Conservation (phyloP, 2,329 filamentous ascomycete species). For the Alternaria infectoria region DNA sequence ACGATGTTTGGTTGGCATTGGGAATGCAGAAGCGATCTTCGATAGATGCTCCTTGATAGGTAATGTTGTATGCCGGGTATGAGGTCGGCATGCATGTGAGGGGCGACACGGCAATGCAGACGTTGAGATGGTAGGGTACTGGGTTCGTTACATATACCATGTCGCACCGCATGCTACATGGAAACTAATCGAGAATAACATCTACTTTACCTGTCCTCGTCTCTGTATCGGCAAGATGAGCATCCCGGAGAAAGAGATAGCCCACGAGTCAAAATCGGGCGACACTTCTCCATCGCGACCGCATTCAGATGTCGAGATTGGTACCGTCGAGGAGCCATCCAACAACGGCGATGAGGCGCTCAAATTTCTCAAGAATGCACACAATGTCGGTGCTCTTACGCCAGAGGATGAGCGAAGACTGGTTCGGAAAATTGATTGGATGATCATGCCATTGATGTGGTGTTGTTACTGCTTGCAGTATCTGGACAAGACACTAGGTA, state of each 20-base stretch:
- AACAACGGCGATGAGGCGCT: constrained; percentile 32
- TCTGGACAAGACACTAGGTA: constrained; percentile 51
- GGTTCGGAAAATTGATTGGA: constrained; percentile 49
- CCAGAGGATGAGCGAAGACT: constrained; percentile 24
- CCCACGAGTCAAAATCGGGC: background rate
- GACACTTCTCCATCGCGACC: background rate
- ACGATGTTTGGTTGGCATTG: background rate
- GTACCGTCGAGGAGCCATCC: constrained; percentile 12
- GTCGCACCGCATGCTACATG: background rate
- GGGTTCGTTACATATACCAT: background rate
- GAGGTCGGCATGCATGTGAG: constrained; percentile 3
- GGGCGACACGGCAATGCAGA: background rate
- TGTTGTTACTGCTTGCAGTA: constrained; percentile 50
- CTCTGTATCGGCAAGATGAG: background rate
- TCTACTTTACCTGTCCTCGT: background rate
- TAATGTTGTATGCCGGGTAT: background rate
- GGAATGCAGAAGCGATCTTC: background rate
- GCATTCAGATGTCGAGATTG: constrained; percentile 13
- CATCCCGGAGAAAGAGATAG: background rate
- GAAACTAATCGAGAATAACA: background rate
- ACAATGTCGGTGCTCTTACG: constrained; percentile 18
- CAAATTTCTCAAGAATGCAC: constrained; percentile 27
- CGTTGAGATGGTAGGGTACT: background rate
- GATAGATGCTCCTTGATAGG: background rate
- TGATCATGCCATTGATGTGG: constrained; percentile 51